A percentile compares a stretch with the other conserved stretches of the same genome.
Conservation (phyloP, 1,139 yeast genomes). For the Meyerozyma smithsonii region DNA sequence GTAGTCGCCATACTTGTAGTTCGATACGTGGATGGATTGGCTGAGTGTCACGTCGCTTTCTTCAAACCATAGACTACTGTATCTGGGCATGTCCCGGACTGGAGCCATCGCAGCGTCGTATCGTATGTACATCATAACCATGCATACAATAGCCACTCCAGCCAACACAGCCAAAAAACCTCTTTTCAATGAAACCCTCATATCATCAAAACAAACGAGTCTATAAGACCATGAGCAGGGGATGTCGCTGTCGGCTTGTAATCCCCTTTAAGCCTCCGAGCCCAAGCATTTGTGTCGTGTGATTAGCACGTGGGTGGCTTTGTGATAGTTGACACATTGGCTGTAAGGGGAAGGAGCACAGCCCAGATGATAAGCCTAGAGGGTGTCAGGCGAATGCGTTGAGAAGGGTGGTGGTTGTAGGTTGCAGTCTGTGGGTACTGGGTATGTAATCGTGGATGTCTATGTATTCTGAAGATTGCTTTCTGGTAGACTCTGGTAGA, state of each 20-base stretch:
- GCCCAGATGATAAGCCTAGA: not conserved
- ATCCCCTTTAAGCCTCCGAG: not conserved
- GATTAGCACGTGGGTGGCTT: slow-evolving; percentile 1
- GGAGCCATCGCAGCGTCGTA: slow-evolving; percentile 2
- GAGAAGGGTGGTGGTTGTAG: too few relatives aligned
- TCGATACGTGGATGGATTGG: slow-evolving; percentile 23
- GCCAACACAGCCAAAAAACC: slow-evolving; percentile 2
- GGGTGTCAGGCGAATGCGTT: not conserved
- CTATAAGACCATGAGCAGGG: not conserved
- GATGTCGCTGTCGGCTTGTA: too few relatives aligned
- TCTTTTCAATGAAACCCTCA: slow-evolving; percentile 11
- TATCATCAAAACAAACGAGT: not conserved
- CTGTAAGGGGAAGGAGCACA: not conserved
- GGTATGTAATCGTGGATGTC: too few relatives aligned
- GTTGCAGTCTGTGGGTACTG: too few relatives aligned
- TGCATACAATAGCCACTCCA: not conserved
- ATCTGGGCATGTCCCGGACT: not conserved
- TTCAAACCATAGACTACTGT: slow-evolving; percentile 6
- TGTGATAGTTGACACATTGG: too few relatives aligned
- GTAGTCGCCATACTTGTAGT: slow-evolving; percentile 25
- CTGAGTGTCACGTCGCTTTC: slow-evolving; percentile 17
- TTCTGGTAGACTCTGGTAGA: too few relatives aligned
- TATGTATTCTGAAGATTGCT: too few relatives aligned
- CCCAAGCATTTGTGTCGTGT: not conserved
- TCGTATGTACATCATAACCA: slow-evolving; percentile 1